Base-by-base conservation (phyloP, 495 filamentous ascomycete species). In the Hypoxylon fuscum region DNA sequence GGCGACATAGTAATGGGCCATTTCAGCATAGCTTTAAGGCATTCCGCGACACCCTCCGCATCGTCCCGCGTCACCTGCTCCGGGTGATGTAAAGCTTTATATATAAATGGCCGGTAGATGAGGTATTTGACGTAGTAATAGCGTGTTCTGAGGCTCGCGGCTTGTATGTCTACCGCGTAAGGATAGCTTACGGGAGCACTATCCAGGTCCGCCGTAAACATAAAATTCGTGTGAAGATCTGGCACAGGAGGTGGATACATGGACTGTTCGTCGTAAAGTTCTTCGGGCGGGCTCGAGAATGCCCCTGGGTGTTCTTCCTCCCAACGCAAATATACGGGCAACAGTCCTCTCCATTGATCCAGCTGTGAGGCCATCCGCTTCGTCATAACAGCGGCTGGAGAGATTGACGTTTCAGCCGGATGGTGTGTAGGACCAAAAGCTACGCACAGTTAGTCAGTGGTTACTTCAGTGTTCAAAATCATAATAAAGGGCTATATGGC, bases 61-160 rank as follows among this genome's bases (percentile, higher is more conserved):
- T 87, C 85, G 22, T 82, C 79, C 15, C 77, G 66, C 6, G 76
- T 82, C 72, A 85, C 76, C 44, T 76, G 66, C 34, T 85, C 76
- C 1, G 84, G 81, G 57, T 78, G 78, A 66, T 86, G 83, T 23
- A 87, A 68, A 1, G 82, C 84, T 62, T 87, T 87, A 77, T 85
- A 87, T 32, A 87, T 60, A 56, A 84, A 87, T 9, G 85, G 83
- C 11, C 82, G 77, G 59, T 86, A 77, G 52, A 86, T 77, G 46
- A 87, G 74, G 69, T 82, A 86, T 41, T 82, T 81, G 10, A 81
- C 76, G 69, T 85, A 83, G 70, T 86, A 86, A 72, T 83, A 87
- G 29, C 81, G 74, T 3, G 83, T 81, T 40, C 85, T 78, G 7
- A 87, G 74, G 20, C 82, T 70, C 4, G 85, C 83, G 12, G 82